Percentiles rank a stretch among this genome's conserved stretches.
Evolutionary conservation across 441 rosid species (phyloP).

Genomic region (Bruguiera hainesii): DNA sequence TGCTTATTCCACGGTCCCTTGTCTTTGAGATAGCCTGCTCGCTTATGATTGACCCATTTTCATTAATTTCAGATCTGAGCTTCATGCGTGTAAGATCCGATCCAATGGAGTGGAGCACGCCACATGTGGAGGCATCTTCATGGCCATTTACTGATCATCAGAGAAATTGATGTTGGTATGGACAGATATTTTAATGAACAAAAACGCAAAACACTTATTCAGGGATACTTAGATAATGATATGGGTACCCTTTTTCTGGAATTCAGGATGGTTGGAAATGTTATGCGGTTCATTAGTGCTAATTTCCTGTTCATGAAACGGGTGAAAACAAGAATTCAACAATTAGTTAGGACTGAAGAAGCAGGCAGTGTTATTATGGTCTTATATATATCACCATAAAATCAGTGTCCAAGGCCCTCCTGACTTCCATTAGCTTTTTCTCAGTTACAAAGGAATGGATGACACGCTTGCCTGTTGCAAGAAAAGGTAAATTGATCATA

Average conservation of each 20-base stretch:
- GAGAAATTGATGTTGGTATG: not conserved
- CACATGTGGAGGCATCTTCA: slow-evolving; percentile 72
- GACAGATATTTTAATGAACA: not conserved
- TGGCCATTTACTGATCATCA: slow-evolving; percentile 33
- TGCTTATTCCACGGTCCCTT: slow-evolving; percentile 40
- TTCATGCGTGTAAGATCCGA: slow-evolving; percentile 89
- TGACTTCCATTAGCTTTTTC: slow-evolving; percentile 73
- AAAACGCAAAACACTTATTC: not conserved
- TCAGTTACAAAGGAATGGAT: slow-evolving; percentile 59
- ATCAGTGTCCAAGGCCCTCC: slow-evolving; percentile 46
- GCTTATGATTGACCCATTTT: slow-evolving; percentile 48
- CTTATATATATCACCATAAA: slow-evolving; percentile 43
- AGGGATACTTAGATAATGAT: not conserved
- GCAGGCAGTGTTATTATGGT: not conserved
- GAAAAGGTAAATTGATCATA: not conserved
- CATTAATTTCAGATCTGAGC: slow-evolving; percentile 51
- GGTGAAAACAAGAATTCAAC: slow-evolving; percentile 3
- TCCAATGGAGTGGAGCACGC: slow-evolving; percentile 81
- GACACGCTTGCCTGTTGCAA: slow-evolving; percentile 73
- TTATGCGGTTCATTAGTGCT: slow-evolving; percentile 35
- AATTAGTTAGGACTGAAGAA: not conserved
- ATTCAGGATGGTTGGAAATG: slow-evolving; percentile 27
- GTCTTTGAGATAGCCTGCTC: slow-evolving; percentile 60
- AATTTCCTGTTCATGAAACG: slow-evolving; percentile 42
- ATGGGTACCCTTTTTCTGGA: slow-evolving; percentile 30